Percentiles rank a stretch among this genome's conserved stretches.
Evolutionary conservation across 2,329 filamentous ascomycete species (phyloP).

Genomic region (Fusarium camptoceras): DNA sequence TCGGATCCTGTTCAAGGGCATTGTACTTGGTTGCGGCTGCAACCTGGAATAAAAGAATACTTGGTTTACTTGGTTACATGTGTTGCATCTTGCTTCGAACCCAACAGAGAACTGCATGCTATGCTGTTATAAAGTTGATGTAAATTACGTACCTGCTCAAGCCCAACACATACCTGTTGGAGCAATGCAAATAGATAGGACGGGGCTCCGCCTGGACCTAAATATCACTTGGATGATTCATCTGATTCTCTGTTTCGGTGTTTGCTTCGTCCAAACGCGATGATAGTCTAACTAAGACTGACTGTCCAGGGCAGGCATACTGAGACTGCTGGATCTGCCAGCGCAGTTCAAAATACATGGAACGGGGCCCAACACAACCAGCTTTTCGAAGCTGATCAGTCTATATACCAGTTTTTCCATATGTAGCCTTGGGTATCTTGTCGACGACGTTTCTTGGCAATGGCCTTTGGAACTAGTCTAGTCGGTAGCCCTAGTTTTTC

Average conservation of each 20-base stretch:
- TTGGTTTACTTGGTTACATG: constrained; percentile 32
- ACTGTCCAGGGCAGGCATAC: not conserved
- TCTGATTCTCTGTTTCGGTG: not conserved
- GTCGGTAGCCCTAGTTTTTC: not conserved
- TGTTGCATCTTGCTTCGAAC: not conserved
- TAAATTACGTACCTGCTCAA: not conserved
- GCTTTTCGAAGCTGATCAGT: not conserved
- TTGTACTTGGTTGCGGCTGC: constrained; percentile 31
- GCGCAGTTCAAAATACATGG: not conserved
- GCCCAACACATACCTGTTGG: not conserved
- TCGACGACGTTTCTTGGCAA: not conserved
- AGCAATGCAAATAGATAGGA: not conserved
- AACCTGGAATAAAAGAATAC: constrained; percentile 43
- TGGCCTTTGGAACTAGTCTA: not conserved
- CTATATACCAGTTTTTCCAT: not conserved
- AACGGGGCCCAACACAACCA: not conserved
- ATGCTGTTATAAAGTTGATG: not conserved
- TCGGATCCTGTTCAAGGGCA: constrained; percentile 25
- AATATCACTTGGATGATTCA: not conserved
- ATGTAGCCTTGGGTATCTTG: not conserved
- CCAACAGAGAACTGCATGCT: not conserved
- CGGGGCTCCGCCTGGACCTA: not conserved
- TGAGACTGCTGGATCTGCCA: not conserved
- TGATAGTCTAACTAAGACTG: not conserved
- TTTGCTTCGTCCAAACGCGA: not conserved